Percentiles rank a stretch among this genome's conserved stretches.
phyloP scores from a whole-genome alignment of 352 stramenopile species.

The Saprolegnia diclina region DNA sequence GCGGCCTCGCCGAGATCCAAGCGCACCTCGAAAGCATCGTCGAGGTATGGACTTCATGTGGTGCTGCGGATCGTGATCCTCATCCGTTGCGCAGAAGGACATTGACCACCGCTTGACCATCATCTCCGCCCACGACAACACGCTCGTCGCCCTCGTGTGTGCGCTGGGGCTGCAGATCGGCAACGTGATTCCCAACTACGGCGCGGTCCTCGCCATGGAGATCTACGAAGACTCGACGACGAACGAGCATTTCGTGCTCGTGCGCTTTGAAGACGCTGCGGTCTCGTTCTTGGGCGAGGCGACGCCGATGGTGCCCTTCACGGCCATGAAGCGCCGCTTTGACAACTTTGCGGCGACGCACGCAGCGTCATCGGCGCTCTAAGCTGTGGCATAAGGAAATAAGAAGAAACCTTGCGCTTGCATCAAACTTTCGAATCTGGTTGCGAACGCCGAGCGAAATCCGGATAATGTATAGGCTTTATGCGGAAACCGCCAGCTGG shows the following conservation, averaged over 20 bases:
- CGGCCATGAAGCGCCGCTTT: background rate
- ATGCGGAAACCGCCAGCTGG: background rate
- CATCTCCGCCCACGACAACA: slow-evolving; percentile 78
- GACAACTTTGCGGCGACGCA: background rate
- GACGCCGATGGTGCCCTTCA: slow-evolving; percentile 38
- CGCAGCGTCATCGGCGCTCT: background rate
- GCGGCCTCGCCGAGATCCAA: slow-evolving; percentile 52
- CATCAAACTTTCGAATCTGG: background rate
- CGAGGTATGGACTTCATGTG: background rate
- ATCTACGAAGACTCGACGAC: slow-evolving; percentile 44
- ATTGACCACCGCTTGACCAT: slow-evolving; percentile 54
- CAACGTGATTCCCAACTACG: slow-evolving; percentile 51
- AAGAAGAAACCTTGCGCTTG: background rate
- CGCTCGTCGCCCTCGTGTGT: slow-evolving; percentile 59
- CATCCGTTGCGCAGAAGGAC: slow-evolving; percentile 27
- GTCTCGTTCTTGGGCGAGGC: slow-evolving; percentile 36
- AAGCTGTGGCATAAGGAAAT: background rate
- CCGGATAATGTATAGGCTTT: background rate
- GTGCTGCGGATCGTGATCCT: slow-evolving; percentile 20
- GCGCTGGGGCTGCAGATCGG: slow-evolving; percentile 51
- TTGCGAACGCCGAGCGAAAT: background rate
- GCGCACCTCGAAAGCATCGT: slow-evolving; percentile 38
- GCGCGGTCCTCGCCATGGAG: slow-evolving; percentile 71
- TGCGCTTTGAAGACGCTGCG: slow-evolving; percentile 45
- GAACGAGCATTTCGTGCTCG: slow-evolving; percentile 41